Evolutionary conservation across 768 basidiomycete genomes (phyloP).

Genomic region (Russula earlei): DNA sequence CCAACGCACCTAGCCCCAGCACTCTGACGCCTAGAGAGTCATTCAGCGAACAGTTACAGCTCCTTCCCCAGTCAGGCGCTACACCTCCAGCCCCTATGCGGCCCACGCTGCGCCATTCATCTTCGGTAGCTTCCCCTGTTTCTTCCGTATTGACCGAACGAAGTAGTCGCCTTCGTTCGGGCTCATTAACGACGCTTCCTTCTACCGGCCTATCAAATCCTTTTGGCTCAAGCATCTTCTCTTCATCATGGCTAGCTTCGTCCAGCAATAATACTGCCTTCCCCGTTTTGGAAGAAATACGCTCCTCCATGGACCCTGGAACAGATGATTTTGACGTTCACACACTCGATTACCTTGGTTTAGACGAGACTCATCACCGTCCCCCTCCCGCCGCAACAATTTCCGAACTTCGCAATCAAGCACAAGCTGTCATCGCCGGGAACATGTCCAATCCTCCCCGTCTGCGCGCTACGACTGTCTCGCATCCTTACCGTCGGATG

Average conservation of each 20-base stretch:
- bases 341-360: conserved; percentile 92
- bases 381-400: conserved; percentile 82
- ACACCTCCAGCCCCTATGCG: conserved; percentile 41
- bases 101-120: conserved; percentile 68
- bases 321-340: conserved; percentile 86
- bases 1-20: conserved; percentile 44
- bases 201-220: conserved; percentile 64
- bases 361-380: conserved; percentile 64
- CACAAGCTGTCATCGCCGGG: conserved; percentile 82
- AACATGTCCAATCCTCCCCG: conserved; percentile 74
- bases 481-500: conserved; percentile 77
- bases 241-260: conserved; percentile 77
- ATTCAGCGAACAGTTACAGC: conserved; percentile 37
- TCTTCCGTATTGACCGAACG: conserved; percentile 48
- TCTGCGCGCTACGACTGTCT: conserved; percentile 84
- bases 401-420: conserved; percentile 80
- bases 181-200: conserved; percentile 80
- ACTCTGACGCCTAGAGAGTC: conserved; percentile 39
- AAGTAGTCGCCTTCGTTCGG: conserved; percentile 82
- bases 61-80: conserved; percentile 31
- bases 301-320: conserved; percentile 73
- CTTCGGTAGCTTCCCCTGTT: conserved; percentile 52
- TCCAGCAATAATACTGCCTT: conserved; percentile 46
- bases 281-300: conserved; percentile 67
- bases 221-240: conserved; percentile 83